Conservation (phyloP, 441 rosid genomes). For the Euphorbia schlechtendalii region DNA sequence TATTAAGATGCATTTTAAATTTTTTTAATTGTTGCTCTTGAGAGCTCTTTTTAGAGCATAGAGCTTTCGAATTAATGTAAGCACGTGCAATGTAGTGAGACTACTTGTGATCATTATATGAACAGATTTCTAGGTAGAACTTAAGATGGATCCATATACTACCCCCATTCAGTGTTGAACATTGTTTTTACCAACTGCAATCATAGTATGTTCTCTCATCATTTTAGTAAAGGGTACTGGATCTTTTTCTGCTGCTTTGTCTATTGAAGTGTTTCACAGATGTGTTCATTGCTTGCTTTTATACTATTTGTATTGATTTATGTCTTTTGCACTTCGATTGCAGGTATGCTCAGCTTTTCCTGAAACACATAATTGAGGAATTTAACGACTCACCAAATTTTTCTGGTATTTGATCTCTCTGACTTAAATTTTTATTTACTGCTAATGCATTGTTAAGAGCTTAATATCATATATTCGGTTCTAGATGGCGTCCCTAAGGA, state of each 20-base stretch:
- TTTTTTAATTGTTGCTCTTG: background rate
- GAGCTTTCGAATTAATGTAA: background rate
- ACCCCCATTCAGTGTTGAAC: background rate
- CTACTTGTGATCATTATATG: background rate
- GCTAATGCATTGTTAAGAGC: slow-evolving; percentile 11
- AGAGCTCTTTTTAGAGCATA: background rate
- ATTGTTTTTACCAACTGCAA: background rate
- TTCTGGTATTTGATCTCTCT: slow-evolving; percentile 50
- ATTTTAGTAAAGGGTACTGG: slow-evolving; percentile 3
- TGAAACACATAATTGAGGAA: slow-evolving; percentile 69
- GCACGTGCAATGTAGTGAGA: background rate
- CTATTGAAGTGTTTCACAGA: background rate
- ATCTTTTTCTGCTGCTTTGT: background rate
- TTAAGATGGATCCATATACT: background rate
- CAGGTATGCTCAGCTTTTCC: slow-evolving; percentile 76
- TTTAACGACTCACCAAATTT: slow-evolving; percentile 62
- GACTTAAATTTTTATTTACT: slow-evolving; percentile 9
- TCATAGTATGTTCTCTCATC: background rate
- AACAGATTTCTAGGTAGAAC: background rate
- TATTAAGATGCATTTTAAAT: background rate
- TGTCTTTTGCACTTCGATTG: slow-evolving; percentile 13
- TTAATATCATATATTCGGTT: slow-evolving; percentile 24
- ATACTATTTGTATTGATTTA: slow-evolving; percentile 16
- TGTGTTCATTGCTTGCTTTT: background rate
- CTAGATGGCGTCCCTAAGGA: slow-evolving; percentile 98